Base-by-base conservation (phyloP, 306 rosid species). In the Pterocarpus macrocarpus region DNA sequence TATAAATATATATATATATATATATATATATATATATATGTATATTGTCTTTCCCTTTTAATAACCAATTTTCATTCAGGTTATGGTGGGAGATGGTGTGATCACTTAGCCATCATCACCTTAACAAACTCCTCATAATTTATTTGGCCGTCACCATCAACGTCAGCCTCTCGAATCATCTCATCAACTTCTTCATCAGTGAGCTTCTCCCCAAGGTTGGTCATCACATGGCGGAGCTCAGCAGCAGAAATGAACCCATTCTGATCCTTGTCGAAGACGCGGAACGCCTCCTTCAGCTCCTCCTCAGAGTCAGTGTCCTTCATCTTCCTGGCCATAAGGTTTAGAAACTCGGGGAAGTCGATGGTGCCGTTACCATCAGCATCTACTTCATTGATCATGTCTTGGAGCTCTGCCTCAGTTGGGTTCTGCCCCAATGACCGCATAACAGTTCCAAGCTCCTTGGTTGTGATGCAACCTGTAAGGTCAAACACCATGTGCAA, bases 381-480 rank as follows among this genome's bases (percentile, higher is more conserved):
- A 76, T 93, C 97, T 1, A 93, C 97, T 43, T 93, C 97, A 39
- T 90, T 93, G 53, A 93, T 91, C 97, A 93, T 93, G 89, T 93
- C 97, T 82, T 93, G 97, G 15, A 93, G 95, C 86, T 93, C 97
- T 35, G 97, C 97, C 79, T 93, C 97, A 0, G 97, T 93, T 50
- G 97, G 97, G 81, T 93, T 93, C 87, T 93, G 97, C 49, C 97
- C 97, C 64, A 93, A 85, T 7, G 97, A 93, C 72, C 97, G 79
- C 97, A 93, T 93, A 16, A 93, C 96, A 17, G 97, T 93, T 45
- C 97, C 96, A 12, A 93, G 96, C 89, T 93, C 97, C 92, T 93
- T 93, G 56, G 97, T 93, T 22, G 97, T 93, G 81, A 93, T 93
- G 81, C 94, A 91, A 50, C 97, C 97, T 92, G 83, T 10, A 71